phyloP scores from a whole-genome alignment of 805 yeast species.

The Candida pseudofarinosa region DNA sequence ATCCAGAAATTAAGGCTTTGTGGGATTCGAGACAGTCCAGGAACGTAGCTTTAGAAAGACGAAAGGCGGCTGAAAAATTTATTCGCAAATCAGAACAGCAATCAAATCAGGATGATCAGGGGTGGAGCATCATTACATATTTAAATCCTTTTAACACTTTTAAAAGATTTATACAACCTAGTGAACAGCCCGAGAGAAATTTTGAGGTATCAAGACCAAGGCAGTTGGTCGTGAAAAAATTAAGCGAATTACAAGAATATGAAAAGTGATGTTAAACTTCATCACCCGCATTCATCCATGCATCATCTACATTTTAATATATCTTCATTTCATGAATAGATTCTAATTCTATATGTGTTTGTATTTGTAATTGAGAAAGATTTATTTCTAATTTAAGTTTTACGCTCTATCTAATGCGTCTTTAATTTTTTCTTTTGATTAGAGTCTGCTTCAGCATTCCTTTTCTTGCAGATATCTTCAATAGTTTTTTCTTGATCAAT shows the following conservation, averaged over 20 bases:
- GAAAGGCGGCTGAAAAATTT: background rate
- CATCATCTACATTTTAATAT: too few relatives aligned
- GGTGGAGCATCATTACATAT: background rate
- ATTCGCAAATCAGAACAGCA: background rate
- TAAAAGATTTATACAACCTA: background rate
- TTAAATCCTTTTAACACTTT: background rate
- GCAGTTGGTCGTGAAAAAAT: slow-evolving; percentile 24
- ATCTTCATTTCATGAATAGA: too few relatives aligned
- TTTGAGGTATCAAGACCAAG: slow-evolving; percentile 36
- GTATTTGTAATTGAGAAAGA: too few relatives aligned
- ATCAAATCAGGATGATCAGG: background rate
- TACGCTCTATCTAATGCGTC: slow-evolving; percentile 7
- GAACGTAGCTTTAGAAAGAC: slow-evolving; percentile 2
- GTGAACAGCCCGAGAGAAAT: slow-evolving; percentile 12
- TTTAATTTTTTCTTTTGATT: slow-evolving; percentile 17
- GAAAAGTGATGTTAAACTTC: too few relatives aligned
- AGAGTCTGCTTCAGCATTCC: slow-evolving; percentile 20
- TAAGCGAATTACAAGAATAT: background rate
- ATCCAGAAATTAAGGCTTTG: slow-evolving; percentile 47
- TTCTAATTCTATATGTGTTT: too few relatives aligned
- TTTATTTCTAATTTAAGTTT: too few relatives aligned
- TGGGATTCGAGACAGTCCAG: slow-evolving; percentile 46
- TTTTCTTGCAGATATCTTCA: slow-evolving; percentile 55
- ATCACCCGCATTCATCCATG: too few relatives aligned
- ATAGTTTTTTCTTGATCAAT: slow-evolving; percentile 59